Evolutionary conservation across 208 protist species (phyloP), one percentile per base, ranked within the genome.

Genomic region (Acanthamoeba divionensis): DNA sequence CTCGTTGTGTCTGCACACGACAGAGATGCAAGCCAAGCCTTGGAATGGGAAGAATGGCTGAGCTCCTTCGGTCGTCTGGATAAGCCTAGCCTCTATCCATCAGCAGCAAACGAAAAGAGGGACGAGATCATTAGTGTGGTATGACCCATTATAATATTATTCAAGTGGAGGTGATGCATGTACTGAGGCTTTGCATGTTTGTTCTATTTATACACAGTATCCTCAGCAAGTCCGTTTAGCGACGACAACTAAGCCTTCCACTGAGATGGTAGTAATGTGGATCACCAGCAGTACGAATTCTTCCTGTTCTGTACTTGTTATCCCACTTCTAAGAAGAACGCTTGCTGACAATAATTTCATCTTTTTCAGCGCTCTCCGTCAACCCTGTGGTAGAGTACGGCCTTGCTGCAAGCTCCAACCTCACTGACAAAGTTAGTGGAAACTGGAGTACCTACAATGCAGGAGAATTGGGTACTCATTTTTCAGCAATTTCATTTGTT

Each of bases 201-300:
- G 12, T 31, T 33, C n/a, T 31, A 8, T 18, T 71, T 8, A n/a
- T n/a, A n/a, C n/a, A n/a, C 21, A 79, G 69, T 48, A 79, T 33
- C 69, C 69, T 13, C 69, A 79, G 18, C 69, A 79, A 54, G 69
- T 79, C 24, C 69, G 69, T 33, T 29, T 79, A 48, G 36, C 69
- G 26, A 79, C 69, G 15, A 79, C 69, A 48, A 79, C 69, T 29
- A 79, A 79, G 41, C 69, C 69, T 26, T 26, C 69, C 41, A 79
- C 69, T 10, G 69, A 79, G 26, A 79, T 79, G 69, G 69, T 79
- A 9, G 38, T 79, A 41, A 79, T 79, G 69, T 79, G 69, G 69
- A 79, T 79, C 69, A 79, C 69, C 44, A 79, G 69, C 69, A 79
- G 69, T 79, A 54, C 69, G 69, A 26, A 10, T 31, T 3, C 63